Evolutionary conservation across 495 filamentous ascomycete genomes (phyloP), one percentile per base, ranked within the genome.

Genomic region (Aspergillus olivimuriae): DNA sequence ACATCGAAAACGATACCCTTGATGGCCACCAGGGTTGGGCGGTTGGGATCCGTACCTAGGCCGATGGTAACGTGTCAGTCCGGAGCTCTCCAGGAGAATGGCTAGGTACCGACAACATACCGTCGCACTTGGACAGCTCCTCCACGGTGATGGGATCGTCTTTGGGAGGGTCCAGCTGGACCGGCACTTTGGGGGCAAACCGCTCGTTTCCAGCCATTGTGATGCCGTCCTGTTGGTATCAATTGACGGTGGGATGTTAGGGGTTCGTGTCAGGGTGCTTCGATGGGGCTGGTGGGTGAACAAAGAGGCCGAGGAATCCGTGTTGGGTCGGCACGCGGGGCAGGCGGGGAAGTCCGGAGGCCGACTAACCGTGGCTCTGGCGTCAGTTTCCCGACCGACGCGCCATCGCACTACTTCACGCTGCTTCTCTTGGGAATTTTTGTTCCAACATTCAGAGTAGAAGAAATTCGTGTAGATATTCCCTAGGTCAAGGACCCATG

Each of bases 1-100:
- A 99, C 92, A 58, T 99, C 91, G 57, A 95, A 99, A 33, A 99
- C 83, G 46, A 78, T 84, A 45, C 91, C 89, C 70, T 95, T 97
- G 68, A 99, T 97, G 21, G 94, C 92, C 19, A 99, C 89, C 51
- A 90, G 87, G 18, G 82, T 89, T 22, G 88, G 87, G 44, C 71
- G 78, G 39, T 75, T 80, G 2, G 78, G 65, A 43, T 84, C 80
- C 64, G 68, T 65, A 39, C 75, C 80, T 83, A 14, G 2, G 33
- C 3, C 4, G 33, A 47, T 22, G 10, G 26, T 14, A 21, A 12
- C 22, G 9, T 12, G 14, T 21, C 23, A 9, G 28, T 43, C 30
- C 32, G 40, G 46, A 23, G 36, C 23, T 26, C 15, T 47, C 7
- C n/a, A n/a, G n/a, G n/a, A n/a, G n/a, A n/a, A n/a, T n/a, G n/a